phyloP scores from a whole-genome alignment of 2,329 filamentous ascomycete species.

The Xylogone sp. region DNA sequence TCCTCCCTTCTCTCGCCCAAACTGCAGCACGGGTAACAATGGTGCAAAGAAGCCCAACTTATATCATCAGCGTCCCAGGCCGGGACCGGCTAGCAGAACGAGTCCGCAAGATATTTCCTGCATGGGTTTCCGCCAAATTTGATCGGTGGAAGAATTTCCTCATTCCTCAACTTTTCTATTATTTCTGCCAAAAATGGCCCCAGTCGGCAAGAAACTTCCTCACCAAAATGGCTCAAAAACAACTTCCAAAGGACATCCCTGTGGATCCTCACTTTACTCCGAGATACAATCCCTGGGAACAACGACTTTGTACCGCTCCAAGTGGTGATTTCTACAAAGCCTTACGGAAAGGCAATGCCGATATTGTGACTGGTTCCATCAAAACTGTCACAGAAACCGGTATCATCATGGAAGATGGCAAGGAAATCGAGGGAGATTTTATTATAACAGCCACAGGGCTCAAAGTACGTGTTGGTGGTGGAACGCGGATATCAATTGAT shows the following conservation, averaged over 20 bases:
- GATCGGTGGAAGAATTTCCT: conserved; percentile 45
- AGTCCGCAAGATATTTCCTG: conserved; percentile 32
- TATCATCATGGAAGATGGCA: conserved; percentile 24
- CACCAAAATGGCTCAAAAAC: conserved; percentile 35
- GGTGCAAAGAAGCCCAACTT: conserved; percentile 73
- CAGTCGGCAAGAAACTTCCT: conserved; percentile 40
- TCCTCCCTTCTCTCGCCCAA: conserved; percentile 64
- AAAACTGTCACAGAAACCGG: conserved; percentile 45
- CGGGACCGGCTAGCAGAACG: background rate
- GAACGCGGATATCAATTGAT: conserved; percentile 49
- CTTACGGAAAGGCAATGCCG: conserved; percentile 37
- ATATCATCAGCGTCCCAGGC: conserved; percentile 49
- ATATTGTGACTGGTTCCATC: conserved; percentile 46
- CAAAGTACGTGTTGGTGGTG: conserved; percentile 52
- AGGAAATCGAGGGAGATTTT: conserved; percentile 52
- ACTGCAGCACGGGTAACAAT: conserved; percentile 66
- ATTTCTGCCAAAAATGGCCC: conserved; percentile 48
- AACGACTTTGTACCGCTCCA: conserved; percentile 65
- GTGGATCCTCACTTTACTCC: conserved; percentile 60
- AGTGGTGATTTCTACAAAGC: conserved; percentile 50
- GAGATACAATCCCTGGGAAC: conserved; percentile 61
- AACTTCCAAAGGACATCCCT: conserved; percentile 49
- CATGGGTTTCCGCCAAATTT: conserved; percentile 39
- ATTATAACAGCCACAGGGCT: conserved; percentile 66
- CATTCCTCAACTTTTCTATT: conserved; percentile 38